phyloP scores from a whole-genome alignment of 352 stramenopile species.

The Pythium dissimile region DNA sequence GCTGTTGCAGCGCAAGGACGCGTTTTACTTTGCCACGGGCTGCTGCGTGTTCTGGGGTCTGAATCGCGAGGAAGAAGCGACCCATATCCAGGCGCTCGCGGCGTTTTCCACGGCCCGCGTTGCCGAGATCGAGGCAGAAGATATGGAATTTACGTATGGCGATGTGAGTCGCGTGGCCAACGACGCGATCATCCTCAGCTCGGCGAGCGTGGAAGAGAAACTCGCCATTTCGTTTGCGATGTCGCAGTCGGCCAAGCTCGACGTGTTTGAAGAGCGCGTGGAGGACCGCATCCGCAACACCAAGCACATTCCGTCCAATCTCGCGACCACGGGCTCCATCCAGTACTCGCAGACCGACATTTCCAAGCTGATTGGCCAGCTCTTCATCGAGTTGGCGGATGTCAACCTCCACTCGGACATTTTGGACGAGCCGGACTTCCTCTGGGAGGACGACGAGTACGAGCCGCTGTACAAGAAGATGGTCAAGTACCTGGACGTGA shows the following conservation, averaged over 20 bases:
- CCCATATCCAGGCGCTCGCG: constrained; percentile 42
- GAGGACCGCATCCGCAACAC: constrained; percentile 81
- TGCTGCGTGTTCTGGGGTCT: constrained; percentile 74
- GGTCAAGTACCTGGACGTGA: constrained; percentile 90
- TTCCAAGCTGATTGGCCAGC: constrained; percentile 88
- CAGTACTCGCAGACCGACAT: constrained; percentile 88
- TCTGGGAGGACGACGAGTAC: constrained; percentile 91
- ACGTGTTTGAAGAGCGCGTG: constrained; percentile 89
- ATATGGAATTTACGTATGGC: constrained; percentile 65
- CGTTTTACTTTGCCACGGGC: constrained; percentile 71
- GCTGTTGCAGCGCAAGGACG: constrained; percentile 46
- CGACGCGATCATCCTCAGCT: constrained; percentile 79
- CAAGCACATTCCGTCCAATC: constrained; percentile 82
- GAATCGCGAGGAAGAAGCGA: constrained; percentile 47
- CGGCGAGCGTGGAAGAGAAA: constrained; percentile 75
- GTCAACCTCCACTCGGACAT: constrained; percentile 94
- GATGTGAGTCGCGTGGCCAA: constrained; percentile 54
- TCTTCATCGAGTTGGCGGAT: constrained; percentile 86
- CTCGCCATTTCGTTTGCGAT: constrained; percentile 91
- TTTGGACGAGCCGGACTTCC: constrained; percentile 90
- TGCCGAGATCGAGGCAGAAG: constrained; percentile 48
- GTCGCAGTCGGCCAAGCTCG: constrained; percentile 89
- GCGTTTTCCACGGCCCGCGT: constrained; percentile 47
- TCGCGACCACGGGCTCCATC: constrained; percentile 85
- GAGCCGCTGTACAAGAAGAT: constrained; percentile 90